These are phyloP conservation scores for Solanum microdontum DNA, from an alignment of 257 asterid species.

Conservation along the genomic window DNA sequence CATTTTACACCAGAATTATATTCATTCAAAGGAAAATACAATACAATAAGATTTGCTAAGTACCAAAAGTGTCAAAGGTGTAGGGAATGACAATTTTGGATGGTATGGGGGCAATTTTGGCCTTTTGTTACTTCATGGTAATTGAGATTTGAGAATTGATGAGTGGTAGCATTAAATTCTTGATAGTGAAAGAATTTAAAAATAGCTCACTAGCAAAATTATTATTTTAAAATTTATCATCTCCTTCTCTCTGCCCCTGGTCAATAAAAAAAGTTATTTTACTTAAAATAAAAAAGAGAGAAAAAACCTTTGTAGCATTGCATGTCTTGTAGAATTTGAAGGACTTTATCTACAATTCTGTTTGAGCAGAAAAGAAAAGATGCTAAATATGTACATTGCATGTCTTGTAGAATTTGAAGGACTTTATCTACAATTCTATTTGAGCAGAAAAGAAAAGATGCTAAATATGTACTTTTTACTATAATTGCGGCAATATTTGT, in stretches of 20 bases:
- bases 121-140: not conserved
- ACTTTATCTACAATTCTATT: not conserved
- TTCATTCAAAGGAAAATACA: not conserved
- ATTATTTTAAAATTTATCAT: not conserved
- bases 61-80: not conserved
- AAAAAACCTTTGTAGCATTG: not conserved
- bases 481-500: constrained; percentile 16
- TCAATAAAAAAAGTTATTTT: no score
- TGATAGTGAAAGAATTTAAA: not conserved
- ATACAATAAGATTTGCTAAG: not conserved
- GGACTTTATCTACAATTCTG: not conserved
- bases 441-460: not conserved
- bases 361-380: not conserved
- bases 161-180: not conserved
- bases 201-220: not conserved
- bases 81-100: not conserved
- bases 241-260: no score
- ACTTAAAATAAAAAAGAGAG: not conserved
- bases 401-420: not conserved
- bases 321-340: not conserved
- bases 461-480: not conserved
- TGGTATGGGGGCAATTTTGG: not conserved
- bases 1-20: not conserved
- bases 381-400: not conserved
- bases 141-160: not conserved